Base-by-base conservation (phyloP, 495 filamentous ascomycete species). In the Penicillium maclennaniae region DNA sequence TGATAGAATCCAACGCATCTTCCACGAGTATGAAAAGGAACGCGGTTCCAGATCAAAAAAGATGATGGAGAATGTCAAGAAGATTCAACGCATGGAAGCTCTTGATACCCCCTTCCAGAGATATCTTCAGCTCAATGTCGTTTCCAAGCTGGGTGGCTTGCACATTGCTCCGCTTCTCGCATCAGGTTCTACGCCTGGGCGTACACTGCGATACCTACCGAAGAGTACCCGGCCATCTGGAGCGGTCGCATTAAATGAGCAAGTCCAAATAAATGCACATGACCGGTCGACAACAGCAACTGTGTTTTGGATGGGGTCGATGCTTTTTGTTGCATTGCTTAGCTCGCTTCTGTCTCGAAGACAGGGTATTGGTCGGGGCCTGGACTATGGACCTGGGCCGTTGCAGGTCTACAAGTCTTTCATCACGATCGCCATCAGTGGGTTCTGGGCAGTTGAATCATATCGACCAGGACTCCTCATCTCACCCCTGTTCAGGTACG, bases 1-100 rank as follows among this genome's bases (percentile, higher is more conserved):
- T 27, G 41, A 92, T 9, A 17, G 6, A 26, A 45, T 52, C 40
- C 6, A 52, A 17, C 8, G 37, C 12, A 36, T 57, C 0, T 60
- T 63, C 45, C 7, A 36, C 3, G 7, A 50, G 4, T 43, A 60
- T n/a, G 39, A 60, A 21, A 17, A 40, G 28, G 28, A 49, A 15
- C 47, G 54, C 19, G 34, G 20, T 2, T 43, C 56, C 2, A 20
- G 56, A 31, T 43, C 43, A 2, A 41, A 42, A 26, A 21, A 21
- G 0, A 16, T 52, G 7, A 49, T 52, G 53, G 19, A 58, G 0
- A 12, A 6, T 7, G 42, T 50, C 0, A 27, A 36, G 21, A 27
- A 8, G 7, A 19, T 57, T 3, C 49, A 53, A 15, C 39, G 44
- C 5, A 5, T 59, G 15, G 56, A 63, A 28, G 36, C n/a, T 15